Base-by-base conservation (phyloP, 2,329 filamentous ascomycete genomes). In the Penicillium expansum region DNA sequence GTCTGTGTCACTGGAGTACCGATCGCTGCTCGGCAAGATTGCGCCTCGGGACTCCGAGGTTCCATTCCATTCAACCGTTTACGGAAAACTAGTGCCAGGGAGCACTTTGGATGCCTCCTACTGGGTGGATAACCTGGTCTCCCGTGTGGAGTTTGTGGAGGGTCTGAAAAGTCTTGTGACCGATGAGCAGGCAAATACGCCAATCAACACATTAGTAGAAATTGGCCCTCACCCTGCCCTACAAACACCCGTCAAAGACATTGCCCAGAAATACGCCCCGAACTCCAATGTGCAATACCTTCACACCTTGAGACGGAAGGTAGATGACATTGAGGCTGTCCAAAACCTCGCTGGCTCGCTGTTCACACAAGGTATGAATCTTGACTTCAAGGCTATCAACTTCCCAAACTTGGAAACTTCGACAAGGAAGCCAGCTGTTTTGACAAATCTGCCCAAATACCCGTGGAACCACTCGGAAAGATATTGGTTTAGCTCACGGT, bases 121-220 rank as follows among this genome's bases (percentile, higher is more conserved):
- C 52, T 66, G 64, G 64, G 60, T 66, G 13, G 61, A 64, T 4
- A 66, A 66, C 14, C 42, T 66, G 49, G 56, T 62, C 3, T 66
- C 64, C 1, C 62, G 59, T 4, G 64, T 66, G 1, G 61, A 65
- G 20, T 66, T 65, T 39, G 63, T 63, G 0, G 56, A 65, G 33
- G 62, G 64, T 4, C 30, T 66, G 10, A 55, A 59, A 35, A 65
- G 60, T 16, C 48, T 61, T 16, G 43, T 58, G 20, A 37, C 50
- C 1, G 43, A 39, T 6, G 44, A 55, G 14, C n/a, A 38, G 13
- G 24, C 33, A 4, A 29, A 18, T 18, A 54, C 38, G 2, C 52
- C 58, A 9, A 61, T 60, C 27, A 51, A 42, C 44, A 60, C 60
- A 16, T 45, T 66, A 20, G 33, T 66, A 11, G 64, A 66, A 48